Evolutionary conservation across 2,329 filamentous ascomycete species (phyloP), one percentile per base, ranked within the genome.

Genomic region (Dothistroma pini): DNA sequence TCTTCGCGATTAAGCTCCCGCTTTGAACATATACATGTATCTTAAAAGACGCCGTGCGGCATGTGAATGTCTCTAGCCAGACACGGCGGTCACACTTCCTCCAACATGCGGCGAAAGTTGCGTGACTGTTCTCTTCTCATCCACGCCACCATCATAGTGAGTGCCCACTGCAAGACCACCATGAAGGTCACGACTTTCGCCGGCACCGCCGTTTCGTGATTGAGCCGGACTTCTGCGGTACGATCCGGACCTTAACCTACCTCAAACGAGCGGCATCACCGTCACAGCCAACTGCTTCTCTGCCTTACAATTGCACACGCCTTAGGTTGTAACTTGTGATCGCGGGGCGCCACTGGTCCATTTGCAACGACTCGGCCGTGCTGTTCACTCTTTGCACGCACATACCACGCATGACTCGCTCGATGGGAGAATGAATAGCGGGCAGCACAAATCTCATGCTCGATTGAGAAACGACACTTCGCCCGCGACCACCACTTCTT

Each of bases 351-450:
- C 52, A 54, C 52, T 38, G 12, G 12, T 54, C 38, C 52, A 54
- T 19, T 41, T 38, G 32, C 52, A 29, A 38, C 52, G 29, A 35
- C 32, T 38, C 52, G 25, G 25, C 25, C 25, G 14, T n/a, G 14
- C 41, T 44, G 41, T 19, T 44, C 41, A 44, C 41, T 14, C 14
- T n/a, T 29, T 52, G 49, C 52, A 41, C 52, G 52, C 34, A 41
- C 31, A n/a, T 19, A 19, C 16, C 41, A n/a, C 51, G 31, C 51
- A 53, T 34, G 55, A 50, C 25, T 49, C 54, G 54, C 21, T 29
- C 38, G n/a, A 57, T 48, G 41, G 16, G 55, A 29, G 31, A 50
- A 57, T 57, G 55, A 57, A 57, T 57, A 57, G 51, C 51, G 51
- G 51, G 29, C 51, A 57, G 51, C 51, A 57, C 16, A 50, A 21